Conservation (phyloP, 768 basidiomycete species). For the Lepiota venenata region DNA sequence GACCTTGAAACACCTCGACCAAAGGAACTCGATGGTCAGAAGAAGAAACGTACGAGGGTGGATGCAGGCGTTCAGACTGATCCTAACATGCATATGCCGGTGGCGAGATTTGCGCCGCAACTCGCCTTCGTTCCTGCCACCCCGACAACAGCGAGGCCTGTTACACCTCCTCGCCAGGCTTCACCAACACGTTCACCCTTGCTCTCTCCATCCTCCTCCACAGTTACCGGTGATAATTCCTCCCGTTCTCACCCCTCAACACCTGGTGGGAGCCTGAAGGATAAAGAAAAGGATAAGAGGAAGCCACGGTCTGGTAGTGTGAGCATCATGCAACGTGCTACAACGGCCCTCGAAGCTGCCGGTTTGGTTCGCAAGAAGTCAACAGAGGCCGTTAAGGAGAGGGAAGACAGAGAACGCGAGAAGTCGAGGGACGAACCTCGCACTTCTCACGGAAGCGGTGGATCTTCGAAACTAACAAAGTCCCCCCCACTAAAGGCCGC, state of each 20-base stretch:
- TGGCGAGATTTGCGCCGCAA: conserved; percentile 41
- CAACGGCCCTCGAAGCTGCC: conserved; percentile 84
- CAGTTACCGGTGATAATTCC: conserved; percentile 43
- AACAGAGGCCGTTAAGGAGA: conserved; percentile 66
- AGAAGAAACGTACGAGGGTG: conserved; percentile 29
- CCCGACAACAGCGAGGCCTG: conserved; percentile 50
- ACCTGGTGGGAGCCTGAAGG: conserved; percentile 58
- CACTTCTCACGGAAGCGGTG: conserved; percentile 57
- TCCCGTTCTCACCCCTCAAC: conserved; percentile 68
- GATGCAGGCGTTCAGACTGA: conserved; percentile 48
- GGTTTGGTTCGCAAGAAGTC: conserved; percentile 84
- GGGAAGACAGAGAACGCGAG: conserved; percentile 34
- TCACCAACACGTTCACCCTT: conserved; percentile 47
- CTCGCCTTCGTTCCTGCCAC: conserved; percentile 78
- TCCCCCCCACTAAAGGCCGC: conserved; percentile 60
- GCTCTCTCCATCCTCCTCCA: conserved; percentile 53
- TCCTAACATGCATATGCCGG: conserved; percentile 15
- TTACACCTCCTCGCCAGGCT: conserved; percentile 52
- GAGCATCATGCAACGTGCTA: conserved; percentile 94
- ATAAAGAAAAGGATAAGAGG: conserved; percentile 50
- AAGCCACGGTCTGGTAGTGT: conserved; percentile 86
- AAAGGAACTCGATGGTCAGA: conserved; percentile 20
- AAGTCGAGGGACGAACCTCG: conserved; percentile 53
- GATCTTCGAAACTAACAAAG: conserved; percentile 63
- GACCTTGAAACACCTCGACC: conserved; percentile 16